Evolutionary conservation across 2,329 filamentous ascomycete species (phyloP).

Genomic region (Colletotrichum aenigma): DNA sequence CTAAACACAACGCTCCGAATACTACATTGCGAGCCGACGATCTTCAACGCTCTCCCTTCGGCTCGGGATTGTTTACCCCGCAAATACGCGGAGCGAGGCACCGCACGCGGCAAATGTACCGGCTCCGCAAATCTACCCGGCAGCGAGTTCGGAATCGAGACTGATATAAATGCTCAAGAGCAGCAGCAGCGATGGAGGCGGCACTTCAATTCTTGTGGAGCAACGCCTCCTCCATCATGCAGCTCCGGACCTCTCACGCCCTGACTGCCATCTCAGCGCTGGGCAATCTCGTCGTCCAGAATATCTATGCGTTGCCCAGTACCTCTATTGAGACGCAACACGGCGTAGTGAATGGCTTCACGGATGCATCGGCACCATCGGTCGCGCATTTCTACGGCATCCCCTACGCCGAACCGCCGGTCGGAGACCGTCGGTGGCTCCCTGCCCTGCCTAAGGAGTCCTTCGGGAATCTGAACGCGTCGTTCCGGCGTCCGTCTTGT

Average conservation of each 20-base stretch:
- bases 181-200: not conserved
- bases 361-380: not conserved
- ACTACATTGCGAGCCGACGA: not conserved
- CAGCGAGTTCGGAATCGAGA: not conserved
- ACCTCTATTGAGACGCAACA: not conserved
- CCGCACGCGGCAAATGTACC: not conserved
- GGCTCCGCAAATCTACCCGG: not conserved
- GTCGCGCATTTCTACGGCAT: conserved; percentile 38
- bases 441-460: conserved; percentile 24
- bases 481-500: not conserved
- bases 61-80: not conserved
- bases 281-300: not conserved
- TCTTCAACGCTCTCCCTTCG: not conserved
- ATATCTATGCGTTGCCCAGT: not conserved
- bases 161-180: not conserved
- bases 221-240: not conserved
- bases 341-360: not conserved
- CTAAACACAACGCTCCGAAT: not conserved
- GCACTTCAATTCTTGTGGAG: not conserved
- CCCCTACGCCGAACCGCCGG: conserved; percentile 31
- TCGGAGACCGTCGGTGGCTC: conserved; percentile 25
- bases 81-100: not conserved
- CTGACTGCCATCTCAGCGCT: not conserved
- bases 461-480: not conserved
- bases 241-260: not conserved